Percentiles rank a stretch among this genome's conserved stretches.
Evolutionary conservation across 371 early-diverging fungal species (phyloP).

Genomic region (Basidiobolus meristosporus): DNA sequence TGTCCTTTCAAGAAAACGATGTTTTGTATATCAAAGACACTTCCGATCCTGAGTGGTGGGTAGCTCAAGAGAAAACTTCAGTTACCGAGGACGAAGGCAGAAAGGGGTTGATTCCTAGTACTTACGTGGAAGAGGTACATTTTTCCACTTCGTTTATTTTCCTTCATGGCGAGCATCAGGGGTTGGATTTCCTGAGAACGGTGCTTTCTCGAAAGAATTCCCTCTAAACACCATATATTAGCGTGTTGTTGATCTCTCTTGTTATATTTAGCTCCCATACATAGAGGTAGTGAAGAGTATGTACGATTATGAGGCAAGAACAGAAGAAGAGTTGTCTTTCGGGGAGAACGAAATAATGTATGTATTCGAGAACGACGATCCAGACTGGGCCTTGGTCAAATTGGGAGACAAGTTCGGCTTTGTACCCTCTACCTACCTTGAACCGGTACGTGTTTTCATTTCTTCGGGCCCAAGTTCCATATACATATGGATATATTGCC

Average conservation of each 20-base stretch:
- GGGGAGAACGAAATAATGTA: conserved; percentile 50
- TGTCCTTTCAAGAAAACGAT: conserved; percentile 57
- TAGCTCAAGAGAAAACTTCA: conserved; percentile 26
- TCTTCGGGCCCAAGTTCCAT: too few relatives aligned
- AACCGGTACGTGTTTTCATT: conserved; percentile 9
- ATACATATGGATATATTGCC: too few relatives aligned
- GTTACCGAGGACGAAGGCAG: conserved; percentile 14
- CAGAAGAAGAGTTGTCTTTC: conserved; percentile 60
- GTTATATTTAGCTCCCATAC: conserved; percentile 5
- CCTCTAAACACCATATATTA: too few relatives aligned
- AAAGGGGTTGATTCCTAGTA: conserved; percentile 55
- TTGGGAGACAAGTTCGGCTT: conserved; percentile 34
- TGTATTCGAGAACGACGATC: conserved; percentile 52
- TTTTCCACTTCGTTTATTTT: background rate
- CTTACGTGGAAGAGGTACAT: conserved; percentile 49
- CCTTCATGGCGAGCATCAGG: background rate
- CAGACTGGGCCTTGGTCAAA: conserved; percentile 59
- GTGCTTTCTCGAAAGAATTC: too few relatives aligned
- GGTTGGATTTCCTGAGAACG: background rate
- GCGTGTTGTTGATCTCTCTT: too few relatives aligned
- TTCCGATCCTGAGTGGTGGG: conserved; percentile 67
- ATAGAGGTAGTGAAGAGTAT: conserved; percentile 29
- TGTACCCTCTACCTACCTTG: conserved; percentile 59
- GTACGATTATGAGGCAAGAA: conserved; percentile 59
- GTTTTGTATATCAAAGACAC: conserved; percentile 50